Base-by-base conservation (phyloP, 371 early-diverging fungal genomes). In the Apophysomyces ossiformis region DNA sequence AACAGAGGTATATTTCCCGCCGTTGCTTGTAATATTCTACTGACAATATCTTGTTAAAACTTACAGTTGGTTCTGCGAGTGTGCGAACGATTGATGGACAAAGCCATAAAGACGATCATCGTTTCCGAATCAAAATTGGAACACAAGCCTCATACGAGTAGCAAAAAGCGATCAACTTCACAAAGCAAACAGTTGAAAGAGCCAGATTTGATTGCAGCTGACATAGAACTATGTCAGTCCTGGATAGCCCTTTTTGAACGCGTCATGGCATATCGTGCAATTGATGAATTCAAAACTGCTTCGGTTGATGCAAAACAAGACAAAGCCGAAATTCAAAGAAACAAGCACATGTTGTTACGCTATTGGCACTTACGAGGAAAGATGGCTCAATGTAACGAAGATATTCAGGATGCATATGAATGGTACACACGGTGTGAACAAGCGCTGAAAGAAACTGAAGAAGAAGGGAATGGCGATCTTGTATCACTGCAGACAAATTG, bases 331-430 rank as follows among this genome's bases (percentile, higher is more conserved):
- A 46, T 50, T 6, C 38, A 13, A 5, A 50, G 44, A 37, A 26
- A 57, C 16, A 46, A 18, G 16, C 50, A 73, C 9, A 16, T 69
- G 1, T 41, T 70, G 18, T 38, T 78, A 8, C 70, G 83, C 4
- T 79, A 72, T 56, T 78, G 70, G 37, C 74, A 71, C 61, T 43
- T 83, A 5, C 65, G 72, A 38, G 88, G 85, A 18, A 78, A 83
- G 21, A 32, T 78, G 37, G 81, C 78, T 4, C 84, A 84, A 57
- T 85, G 81, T 43, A 61, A 70, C 6, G 80, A 82, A n/a, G 69
- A 83, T 16, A 81, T 80, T 0, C 73, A 73, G 2, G 70, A 69
- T 0, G 86, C 88, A 1, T 74, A 77, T 13, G 32, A 68, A 11
- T 78, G 77, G 64, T 85, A 82, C 54, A 68, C 71, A 12, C 68